These are phyloP conservation scores for Penicillium herquei DNA, from an alignment of 495 filamentous ascomycete genomes.

Conservation along the genomic window DNA sequence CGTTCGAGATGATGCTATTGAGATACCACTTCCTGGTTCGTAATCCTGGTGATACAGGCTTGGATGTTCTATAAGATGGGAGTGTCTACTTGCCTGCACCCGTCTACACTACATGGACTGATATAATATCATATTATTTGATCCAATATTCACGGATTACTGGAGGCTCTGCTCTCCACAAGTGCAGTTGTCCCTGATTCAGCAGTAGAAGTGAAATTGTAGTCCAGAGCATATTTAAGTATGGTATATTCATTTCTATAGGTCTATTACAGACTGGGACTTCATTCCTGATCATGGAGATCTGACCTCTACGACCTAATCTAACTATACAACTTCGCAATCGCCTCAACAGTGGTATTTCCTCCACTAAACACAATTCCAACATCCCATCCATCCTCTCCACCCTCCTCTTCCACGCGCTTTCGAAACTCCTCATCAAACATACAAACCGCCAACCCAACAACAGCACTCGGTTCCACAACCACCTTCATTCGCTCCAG, in stretches of 20 bases:
- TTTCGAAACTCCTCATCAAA: slow-evolving; percentile 81
- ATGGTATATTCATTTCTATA: too few relatives aligned
- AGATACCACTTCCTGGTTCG: slow-evolving; percentile 12
- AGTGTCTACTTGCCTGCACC: too few relatives aligned
- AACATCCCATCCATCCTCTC: slow-evolving; percentile 78
- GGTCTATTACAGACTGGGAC: too few relatives aligned
- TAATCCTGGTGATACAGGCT: not conserved
- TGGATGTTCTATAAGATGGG: not conserved
- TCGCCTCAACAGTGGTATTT: slow-evolving; percentile 80
- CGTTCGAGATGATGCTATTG: slow-evolving; percentile 18
- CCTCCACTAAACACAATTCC: slow-evolving; percentile 87
- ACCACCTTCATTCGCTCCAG: slow-evolving; percentile 90
- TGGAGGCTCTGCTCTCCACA: too few relatives aligned
- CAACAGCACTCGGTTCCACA: slow-evolving; percentile 86
- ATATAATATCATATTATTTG: too few relatives aligned
- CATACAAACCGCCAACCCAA: slow-evolving; percentile 78
- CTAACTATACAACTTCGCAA: slow-evolving; percentile 47
- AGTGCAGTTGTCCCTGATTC: too few relatives aligned
- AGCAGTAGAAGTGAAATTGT: too few relatives aligned
- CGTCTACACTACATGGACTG: too few relatives aligned
- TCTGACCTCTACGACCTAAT: not conserved
- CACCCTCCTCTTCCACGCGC: slow-evolving; percentile 67
- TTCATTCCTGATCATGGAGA: too few relatives aligned
- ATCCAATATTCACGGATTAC: too few relatives aligned
- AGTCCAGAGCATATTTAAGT: too few relatives aligned